phyloP scores from a whole-genome alignment of 495 filamentous ascomycete species.

The Letharia lupina region DNA sequence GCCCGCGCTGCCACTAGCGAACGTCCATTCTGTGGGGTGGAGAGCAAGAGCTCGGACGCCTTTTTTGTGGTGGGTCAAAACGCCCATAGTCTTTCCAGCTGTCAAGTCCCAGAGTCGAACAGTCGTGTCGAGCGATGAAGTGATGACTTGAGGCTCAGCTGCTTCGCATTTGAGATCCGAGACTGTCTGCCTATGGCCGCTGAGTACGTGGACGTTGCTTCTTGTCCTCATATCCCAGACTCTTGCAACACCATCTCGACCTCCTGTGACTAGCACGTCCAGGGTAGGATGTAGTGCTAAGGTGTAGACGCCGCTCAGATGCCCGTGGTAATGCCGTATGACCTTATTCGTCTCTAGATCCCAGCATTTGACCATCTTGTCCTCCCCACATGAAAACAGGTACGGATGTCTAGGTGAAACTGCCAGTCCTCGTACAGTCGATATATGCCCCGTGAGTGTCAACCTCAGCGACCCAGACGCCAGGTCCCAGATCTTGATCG shows the following conservation, averaged over 20 bases:
- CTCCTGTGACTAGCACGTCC: slow-evolving; percentile 89
- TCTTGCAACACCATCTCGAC: slow-evolving; percentile 84
- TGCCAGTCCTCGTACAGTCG: slow-evolving; percentile 86
- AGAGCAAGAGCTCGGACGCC: slow-evolving; percentile 77
- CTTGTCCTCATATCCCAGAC: slow-evolving; percentile 99
- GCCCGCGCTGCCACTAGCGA: slow-evolving; percentile 80
- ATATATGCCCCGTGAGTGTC: slow-evolving; percentile 95
- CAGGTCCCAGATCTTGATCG: slow-evolving; percentile 98
- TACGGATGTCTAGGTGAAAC: slow-evolving; percentile 94
- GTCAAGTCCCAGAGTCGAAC: slow-evolving; percentile 95
- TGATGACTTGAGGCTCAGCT: slow-evolving; percentile 90
- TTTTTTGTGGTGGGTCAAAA: slow-evolving; percentile 98
- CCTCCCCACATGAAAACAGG: slow-evolving; percentile 94
- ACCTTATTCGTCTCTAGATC: slow-evolving; percentile 98
- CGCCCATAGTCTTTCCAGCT: slow-evolving; percentile 90
- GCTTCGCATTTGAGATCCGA: slow-evolving; percentile 88
- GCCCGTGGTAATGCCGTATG: slow-evolving; percentile 96
- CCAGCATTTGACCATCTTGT: slow-evolving; percentile 99
- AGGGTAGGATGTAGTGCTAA: slow-evolving; percentile 85
- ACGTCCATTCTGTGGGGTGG: slow-evolving; percentile 93
- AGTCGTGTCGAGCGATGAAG: slow-evolving; percentile 80
- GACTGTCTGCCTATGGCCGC: slow-evolving; percentile 83
- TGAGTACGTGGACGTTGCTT: slow-evolving; percentile 87
- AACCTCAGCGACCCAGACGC: slow-evolving; percentile 73
- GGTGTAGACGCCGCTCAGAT: slow-evolving; percentile 93